Evolutionary conservation across 441 rosid species (phyloP), one percentile per base, ranked within the genome.

Genomic region (Geranium incanum): DNA sequence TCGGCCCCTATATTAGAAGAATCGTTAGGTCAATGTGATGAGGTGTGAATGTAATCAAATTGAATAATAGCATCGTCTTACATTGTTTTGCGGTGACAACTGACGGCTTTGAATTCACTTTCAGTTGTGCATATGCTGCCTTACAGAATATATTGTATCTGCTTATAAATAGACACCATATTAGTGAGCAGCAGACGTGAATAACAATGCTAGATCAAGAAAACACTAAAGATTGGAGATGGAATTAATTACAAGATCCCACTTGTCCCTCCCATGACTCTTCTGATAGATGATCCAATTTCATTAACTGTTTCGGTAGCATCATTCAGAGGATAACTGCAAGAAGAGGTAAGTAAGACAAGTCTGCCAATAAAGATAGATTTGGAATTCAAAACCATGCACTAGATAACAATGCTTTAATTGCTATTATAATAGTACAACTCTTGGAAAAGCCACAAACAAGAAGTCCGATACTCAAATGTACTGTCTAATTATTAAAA

Each of bases 181-280:
- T 1, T 59, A 19, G 8, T 59, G 21, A 18, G 19, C 11, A 18
- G 33, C 8, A 59, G 6, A 55, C 3, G 8, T 45, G 33, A 28
- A 59, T 18, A 59, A 59, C 28, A 66, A 78, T 45, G 38, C 33
- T 71, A 62, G 75, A 74, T 2, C 66, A 72, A 62, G 19, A 65
- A 59, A 59, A 55, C 55, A 15, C 50, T 45, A 45, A 8, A 45
- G 52, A 45, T 45, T 36, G 72, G 45, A 74, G 67, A 73, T 3
- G 48, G 59, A 72, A 60, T 66, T 73, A 70, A n/a, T 41, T 95
- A 92, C 99, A 95, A 48, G 57, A 95, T 88, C 77, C 99, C 99
- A 65, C 99, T 92, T 66, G 99, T 95, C 36, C 99, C 99, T 74
- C 99, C 99, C 99, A 92, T 92, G 67, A 84, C 93, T 83, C 88